Evolutionary conservation across 371 early-diverging fungal species (phyloP).

Genomic region (Capillidium rhysosporum): DNA sequence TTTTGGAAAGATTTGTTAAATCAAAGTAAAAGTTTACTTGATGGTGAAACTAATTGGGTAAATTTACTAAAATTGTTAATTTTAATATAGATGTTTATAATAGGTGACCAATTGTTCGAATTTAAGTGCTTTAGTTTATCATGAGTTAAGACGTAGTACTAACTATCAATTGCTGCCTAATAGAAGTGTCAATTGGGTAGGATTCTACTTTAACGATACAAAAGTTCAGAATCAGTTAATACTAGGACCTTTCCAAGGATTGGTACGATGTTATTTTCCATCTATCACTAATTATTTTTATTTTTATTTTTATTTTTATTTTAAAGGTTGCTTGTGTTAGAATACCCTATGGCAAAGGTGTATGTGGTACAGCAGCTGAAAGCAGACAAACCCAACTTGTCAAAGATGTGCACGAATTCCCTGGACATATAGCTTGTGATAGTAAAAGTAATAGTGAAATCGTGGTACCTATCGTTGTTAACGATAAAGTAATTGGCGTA

Average conservation of each 20-base stretch:
- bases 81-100: neutral
- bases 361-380: slow-evolving; percentile 66
- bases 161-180: slow-evolving; percentile 18
- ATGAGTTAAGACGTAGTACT: slow-evolving; percentile 37
- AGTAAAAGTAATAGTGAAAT: slow-evolving; percentile 69
- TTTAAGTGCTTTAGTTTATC: slow-evolving; percentile 59
- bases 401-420: slow-evolving; percentile 58
- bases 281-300: neutral
- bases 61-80: neutral
- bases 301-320: neutral
- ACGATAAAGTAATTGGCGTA: slow-evolving; percentile 46
- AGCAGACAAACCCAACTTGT: slow-evolving; percentile 33
- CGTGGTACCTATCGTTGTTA: slow-evolving; percentile 59
- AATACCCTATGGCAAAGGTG: slow-evolving; percentile 65
- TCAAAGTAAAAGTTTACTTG: neutral
- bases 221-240: slow-evolving; percentile 23
- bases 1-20: neutral
- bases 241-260: slow-evolving; percentile 86
- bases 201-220: slow-evolving; percentile 57
- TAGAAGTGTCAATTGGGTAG: slow-evolving; percentile 61
- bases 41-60: slow-evolving; percentile 1
- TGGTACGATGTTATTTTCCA: no score
- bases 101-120: slow-evolving; percentile 62
- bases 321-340: slow-evolving; percentile 55
- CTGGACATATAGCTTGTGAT: slow-evolving; percentile 88